phyloP scores from a whole-genome alignment of 257 asterid genomes.

The Plantago elongata region DNA sequence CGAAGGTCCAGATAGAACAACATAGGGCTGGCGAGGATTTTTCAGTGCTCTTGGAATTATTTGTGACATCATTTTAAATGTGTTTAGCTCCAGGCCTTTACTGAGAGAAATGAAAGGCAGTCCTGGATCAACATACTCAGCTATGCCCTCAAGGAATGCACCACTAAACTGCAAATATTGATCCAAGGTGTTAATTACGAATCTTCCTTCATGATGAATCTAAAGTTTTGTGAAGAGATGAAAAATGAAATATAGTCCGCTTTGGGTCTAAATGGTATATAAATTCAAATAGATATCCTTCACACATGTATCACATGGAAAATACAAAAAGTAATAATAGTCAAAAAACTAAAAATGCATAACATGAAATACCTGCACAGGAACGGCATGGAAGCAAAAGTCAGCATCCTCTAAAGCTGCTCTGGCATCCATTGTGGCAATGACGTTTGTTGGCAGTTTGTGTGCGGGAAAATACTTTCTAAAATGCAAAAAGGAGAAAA shows the following conservation, averaged over 20 bases:
- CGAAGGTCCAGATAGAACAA: conserved; percentile 87
- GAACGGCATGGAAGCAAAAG: conserved; percentile 93
- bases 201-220: no score
- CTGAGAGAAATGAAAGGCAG: conserved; percentile 90
- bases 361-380: conserved; percentile 58
- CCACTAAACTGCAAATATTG: conserved; percentile 71
- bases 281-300: no score
- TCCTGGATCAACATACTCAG: conserved; percentile 75
- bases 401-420: conserved; percentile 76
- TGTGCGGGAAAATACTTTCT: conserved; percentile 81
- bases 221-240: no score
- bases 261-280: no score
- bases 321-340: conserved; percentile 4
- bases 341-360: background rate
- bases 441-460: conserved; percentile 63
- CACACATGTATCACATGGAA: conserved; percentile 3
- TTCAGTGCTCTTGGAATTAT: conserved; percentile 71
- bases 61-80: conserved; percentile 85
- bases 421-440: conserved; percentile 81
- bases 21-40: conserved; percentile 89
- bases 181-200: no score
- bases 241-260: no score
- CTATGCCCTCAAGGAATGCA: conserved; percentile 70
- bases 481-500: conserved; percentile 20
- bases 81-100: conserved; percentile 87